These are phyloP conservation scores for Bjerkandera adusta DNA, from an alignment of 1,284 basidiomycete genomes.

Conservation along the genomic window DNA sequence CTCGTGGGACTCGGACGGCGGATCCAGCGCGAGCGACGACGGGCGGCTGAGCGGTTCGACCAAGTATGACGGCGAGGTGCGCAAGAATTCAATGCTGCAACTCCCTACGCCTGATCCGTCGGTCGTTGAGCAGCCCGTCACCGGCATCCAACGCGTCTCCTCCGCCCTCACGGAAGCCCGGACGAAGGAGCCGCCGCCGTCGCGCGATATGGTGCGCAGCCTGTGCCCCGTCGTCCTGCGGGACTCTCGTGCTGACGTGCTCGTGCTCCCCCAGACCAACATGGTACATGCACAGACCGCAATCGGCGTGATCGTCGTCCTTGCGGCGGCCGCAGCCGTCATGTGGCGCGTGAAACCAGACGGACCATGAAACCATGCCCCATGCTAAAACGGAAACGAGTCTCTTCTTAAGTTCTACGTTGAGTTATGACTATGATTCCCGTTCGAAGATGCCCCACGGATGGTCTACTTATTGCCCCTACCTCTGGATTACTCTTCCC, in stretches of 20 bases:
- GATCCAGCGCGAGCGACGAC: slow-evolving; percentile 39
- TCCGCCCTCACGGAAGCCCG: slow-evolving; percentile 13
- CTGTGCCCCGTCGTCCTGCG: not conserved
- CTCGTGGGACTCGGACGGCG: slow-evolving; percentile 37
- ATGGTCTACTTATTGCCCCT: slow-evolving; percentile 2
- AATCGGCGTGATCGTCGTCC: slow-evolving; percentile 56
- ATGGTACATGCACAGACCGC: slow-evolving; percentile 46
- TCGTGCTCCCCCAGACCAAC: slow-evolving; percentile 13
- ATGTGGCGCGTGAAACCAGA: slow-evolving; percentile 62
- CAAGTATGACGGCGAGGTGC: slow-evolving; percentile 18
- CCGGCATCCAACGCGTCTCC: slow-evolving; percentile 15
- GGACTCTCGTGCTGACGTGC: slow-evolving; percentile 8
- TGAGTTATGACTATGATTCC: not conserved
- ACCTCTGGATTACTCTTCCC: not conserved
- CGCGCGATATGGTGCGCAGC: slow-evolving; percentile 21
- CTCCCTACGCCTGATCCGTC: slow-evolving; percentile 46
- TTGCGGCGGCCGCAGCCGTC: slow-evolving; percentile 65
- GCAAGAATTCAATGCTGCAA: slow-evolving; percentile 24
- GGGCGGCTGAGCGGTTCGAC: slow-evolving; percentile 25
- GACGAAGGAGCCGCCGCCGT: slow-evolving; percentile 15
- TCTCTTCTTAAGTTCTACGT: too few relatives aligned
- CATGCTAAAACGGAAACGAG: too few relatives aligned
- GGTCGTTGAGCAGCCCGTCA: slow-evolving; percentile 36
- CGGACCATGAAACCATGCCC: slow-evolving; percentile 16
- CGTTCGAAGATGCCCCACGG: not conserved